Percentiles rank a stretch among this genome's conserved stretches.
These are phyloP conservation scores for Climacium dendroides DNA, from an alignment of 225 moss, liverwort and hornwort genomes.

Conservation along the genomic window DNA sequence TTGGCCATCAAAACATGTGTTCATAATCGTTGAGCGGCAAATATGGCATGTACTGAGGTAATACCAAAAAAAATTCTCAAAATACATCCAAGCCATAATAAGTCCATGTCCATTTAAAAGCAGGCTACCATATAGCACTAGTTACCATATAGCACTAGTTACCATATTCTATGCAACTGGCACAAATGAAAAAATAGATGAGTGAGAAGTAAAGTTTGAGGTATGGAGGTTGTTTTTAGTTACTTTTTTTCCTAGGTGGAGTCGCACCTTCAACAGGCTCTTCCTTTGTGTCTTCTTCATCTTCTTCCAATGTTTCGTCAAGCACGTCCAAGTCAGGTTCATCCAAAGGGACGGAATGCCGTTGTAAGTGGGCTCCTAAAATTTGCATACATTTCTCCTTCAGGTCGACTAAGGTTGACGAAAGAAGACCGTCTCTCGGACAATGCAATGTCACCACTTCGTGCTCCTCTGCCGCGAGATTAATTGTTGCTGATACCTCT, in stretches of 20 bases:
- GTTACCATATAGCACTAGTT: not conserved
- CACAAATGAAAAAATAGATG: not conserved
- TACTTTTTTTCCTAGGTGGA: conserved; percentile 52
- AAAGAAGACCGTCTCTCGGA: conserved; percentile 18
- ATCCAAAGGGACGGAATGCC: conserved; percentile 33
- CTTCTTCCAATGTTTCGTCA: conserved; percentile 25
- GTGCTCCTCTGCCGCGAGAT: conserved; percentile 16
- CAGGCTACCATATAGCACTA: not conserved
- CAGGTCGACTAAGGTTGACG: conserved; percentile 10
- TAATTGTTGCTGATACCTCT: conserved; percentile 32
- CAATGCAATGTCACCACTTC: conserved; percentile 9
- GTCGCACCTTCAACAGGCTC: conserved; percentile 43
- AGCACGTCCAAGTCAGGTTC: conserved; percentile 40
- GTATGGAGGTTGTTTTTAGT: not conserved
- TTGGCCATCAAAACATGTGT: not conserved
- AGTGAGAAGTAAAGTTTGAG: not conserved
- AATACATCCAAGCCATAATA: not conserved
- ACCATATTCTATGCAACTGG: not conserved
- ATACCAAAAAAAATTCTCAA: not conserved
- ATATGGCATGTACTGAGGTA: not conserved
- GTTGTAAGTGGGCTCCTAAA: conserved; percentile 35
- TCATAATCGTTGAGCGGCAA: not conserved
- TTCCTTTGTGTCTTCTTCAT: not conserved
- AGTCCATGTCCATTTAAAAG: not conserved
- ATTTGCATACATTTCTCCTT: conserved; percentile 48